Percentiles rank a stretch among this genome's conserved stretches.
Evolutionary conservation across 305 asterid genomes (phyloP).

Genomic region (Vinca major): DNA sequence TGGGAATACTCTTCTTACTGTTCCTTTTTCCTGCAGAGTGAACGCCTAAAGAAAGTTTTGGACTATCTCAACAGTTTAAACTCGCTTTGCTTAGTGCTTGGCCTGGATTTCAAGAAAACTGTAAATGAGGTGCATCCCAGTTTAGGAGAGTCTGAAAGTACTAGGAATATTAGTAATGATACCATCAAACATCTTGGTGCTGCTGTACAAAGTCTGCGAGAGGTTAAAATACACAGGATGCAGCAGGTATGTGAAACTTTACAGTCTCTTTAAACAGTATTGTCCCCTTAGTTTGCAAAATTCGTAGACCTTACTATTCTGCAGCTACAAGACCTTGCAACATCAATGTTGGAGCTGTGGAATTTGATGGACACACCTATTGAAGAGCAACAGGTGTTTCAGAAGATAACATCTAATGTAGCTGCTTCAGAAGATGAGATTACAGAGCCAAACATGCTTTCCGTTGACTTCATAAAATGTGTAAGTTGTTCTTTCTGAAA

Average conservation of each 20-base stretch:
- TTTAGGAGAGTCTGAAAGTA: conserved; percentile 63
- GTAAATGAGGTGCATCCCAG: conserved; percentile 74
- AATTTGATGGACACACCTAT: conserved; percentile 95
- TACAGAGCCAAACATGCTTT: conserved; percentile 75
- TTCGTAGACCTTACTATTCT: conserved; percentile 18
- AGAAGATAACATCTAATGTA: conserved; percentile 75
- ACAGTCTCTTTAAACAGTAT: background rate
- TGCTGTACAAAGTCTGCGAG: conserved; percentile 52
- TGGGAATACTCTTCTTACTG: background rate
- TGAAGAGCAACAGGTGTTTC: conserved; percentile 83
- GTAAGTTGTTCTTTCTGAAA: conserved; percentile 34
- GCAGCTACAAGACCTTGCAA: conserved; percentile 89
- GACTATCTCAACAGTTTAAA: conserved; percentile 57
- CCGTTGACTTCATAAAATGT: conserved; percentile 49
- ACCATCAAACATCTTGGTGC: conserved; percentile 57
- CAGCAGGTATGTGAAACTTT: conserved; percentile 48
- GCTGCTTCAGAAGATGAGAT: conserved; percentile 90
- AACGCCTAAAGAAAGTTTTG: conserved; percentile 65
- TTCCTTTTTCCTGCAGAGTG: conserved; percentile 53
- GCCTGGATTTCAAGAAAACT: conserved; percentile 70
- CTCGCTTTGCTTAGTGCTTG: conserved; percentile 80
- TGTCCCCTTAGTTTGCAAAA: background rate
- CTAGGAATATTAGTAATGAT: conserved; percentile 54
- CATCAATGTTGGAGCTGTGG: conserved; percentile 90
- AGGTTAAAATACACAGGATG: conserved; percentile 69